Conservation (phyloP, 352 stramenopile genomes). For the Globisporangium iwayamae region DNA sequence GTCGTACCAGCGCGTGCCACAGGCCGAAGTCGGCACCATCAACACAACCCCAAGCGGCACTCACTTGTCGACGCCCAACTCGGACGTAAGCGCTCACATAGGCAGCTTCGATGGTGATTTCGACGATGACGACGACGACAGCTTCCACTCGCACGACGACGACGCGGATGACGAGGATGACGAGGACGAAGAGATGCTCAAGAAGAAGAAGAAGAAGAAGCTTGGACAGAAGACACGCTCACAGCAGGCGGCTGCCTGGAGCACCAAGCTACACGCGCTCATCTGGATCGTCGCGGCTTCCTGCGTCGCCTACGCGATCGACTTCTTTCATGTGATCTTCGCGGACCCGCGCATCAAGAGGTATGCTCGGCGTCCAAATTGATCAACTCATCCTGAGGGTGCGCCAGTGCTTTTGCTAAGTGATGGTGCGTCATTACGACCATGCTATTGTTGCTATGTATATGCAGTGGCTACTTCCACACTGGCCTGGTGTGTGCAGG, state of each 20-base stretch:
- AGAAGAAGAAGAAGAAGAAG: slow-evolving; percentile 24
- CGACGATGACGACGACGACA: slow-evolving; percentile 26
- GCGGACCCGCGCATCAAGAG: slow-evolving; percentile 48
- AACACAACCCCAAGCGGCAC: not conserved
- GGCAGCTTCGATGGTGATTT: slow-evolving; percentile 34
- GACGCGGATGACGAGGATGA: slow-evolving; percentile 23
- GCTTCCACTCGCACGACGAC: slow-evolving; percentile 18
- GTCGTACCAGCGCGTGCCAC: slow-evolving; percentile 50
- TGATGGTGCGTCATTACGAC: not conserved
- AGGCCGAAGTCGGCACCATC: slow-evolving; percentile 23
- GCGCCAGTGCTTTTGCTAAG: not conserved
- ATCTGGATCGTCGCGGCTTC: slow-evolving; percentile 64
- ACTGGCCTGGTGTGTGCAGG: slow-evolving; percentile 72
- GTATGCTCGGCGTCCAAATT: slow-evolving; percentile 17
- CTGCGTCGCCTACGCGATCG: slow-evolving; percentile 52
- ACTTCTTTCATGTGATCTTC: slow-evolving; percentile 73
- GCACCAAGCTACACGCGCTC: slow-evolving; percentile 69
- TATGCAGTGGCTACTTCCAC: slow-evolving; percentile 73
- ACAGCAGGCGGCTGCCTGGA: slow-evolving; percentile 51
- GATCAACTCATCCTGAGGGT: not conserved
- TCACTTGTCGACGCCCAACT: slow-evolving; percentile 7
- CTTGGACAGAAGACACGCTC: slow-evolving; percentile 27
- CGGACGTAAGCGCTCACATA: slow-evolving; percentile 21
- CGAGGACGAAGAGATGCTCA: slow-evolving; percentile 30
- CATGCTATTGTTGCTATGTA: not conserved